Evolutionary conservation across 805 yeast species (phyloP), one percentile per base, ranked within the genome.

Genomic region (baker's yeast (Saccharomyces cerevisiae)): DNA sequence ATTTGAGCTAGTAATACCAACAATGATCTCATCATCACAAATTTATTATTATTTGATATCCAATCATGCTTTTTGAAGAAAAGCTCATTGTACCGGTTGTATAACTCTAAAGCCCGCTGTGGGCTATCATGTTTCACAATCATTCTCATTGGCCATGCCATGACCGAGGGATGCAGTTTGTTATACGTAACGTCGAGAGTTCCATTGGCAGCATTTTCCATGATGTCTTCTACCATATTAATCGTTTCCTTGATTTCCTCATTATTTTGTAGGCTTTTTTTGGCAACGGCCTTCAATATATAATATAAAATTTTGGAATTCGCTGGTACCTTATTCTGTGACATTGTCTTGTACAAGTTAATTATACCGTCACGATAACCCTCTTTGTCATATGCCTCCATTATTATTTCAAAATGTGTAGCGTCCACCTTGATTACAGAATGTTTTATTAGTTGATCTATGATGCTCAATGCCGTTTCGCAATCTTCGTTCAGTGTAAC

Each of bases 71-170:
- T 63, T 6, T 61, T 63, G 36, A 64, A 65, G 48, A 66, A 67
- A 11, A 67, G 54, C 28, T 61, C 57, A 47, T 63, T 62, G 59
- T 64, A 74, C 46, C 65, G 63, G 22, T 66, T 65, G 58, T 73
- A 58, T 43, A 73, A 58, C 27, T 66, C 62, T 29, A 66, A 53
- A 0, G 76, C 75, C 46, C 61, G 64, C 29, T 60, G 62, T 0
- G 74, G 71, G 29, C 65, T 61, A 50, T 70, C 66, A 52, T 53
- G 58, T 47, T 65, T 67, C 2, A 69, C 63, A 29, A 73, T 57
- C 2, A 61, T 53, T 41, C 67, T 62, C 55, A 73, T 62, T 26
- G 75, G 68, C 61, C 75, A 73, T 41, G 70, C 71, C 52, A 73
- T 54, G 8, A 69, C 60, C 2, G 70, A 62, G 26, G 75, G 73